These are phyloP conservation scores for Crassisporium funariophilum DNA, from an alignment of 768 basidiomycete genomes.

Conservation along the genomic window DNA sequence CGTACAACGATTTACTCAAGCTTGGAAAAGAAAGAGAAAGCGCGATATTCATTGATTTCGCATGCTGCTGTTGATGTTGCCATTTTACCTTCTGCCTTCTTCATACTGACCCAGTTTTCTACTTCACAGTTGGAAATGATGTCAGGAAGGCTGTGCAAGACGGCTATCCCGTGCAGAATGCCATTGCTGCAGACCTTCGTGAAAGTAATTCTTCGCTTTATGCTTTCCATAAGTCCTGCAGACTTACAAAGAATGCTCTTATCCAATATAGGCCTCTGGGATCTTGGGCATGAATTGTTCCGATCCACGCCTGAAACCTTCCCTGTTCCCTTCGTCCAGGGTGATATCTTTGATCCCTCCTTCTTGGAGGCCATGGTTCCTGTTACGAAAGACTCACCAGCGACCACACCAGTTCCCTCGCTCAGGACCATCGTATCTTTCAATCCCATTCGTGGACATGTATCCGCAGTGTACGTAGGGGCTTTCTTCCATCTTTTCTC, in stretches of 20 bases:
- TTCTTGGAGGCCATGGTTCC: conserved; percentile 35
- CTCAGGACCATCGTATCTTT: conserved; percentile 22
- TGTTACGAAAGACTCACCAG: conserved; percentile 5
- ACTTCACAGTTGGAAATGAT: conserved; percentile 41
- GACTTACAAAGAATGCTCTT: not conserved
- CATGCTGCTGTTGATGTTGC: conserved; percentile 42
- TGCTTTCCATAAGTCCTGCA: not conserved
- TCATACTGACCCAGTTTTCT: not conserved
- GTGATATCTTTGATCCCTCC: conserved; percentile 51
- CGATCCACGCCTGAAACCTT: conserved; percentile 51
- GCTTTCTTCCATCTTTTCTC: conserved; percentile 40
- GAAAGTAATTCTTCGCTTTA: conserved; percentile 23
- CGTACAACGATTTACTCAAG: conserved; percentile 31
- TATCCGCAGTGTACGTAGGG: conserved; percentile 48
- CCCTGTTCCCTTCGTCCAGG: conserved; percentile 55
- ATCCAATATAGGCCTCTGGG: conserved; percentile 52
- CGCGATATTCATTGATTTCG: conserved; percentile 44
- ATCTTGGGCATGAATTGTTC: conserved; percentile 64
- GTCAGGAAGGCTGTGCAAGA: conserved; percentile 38
- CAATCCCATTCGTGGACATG: conserved; percentile 38
- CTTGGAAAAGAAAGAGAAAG: conserved; percentile 25
- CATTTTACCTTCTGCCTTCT: not conserved
- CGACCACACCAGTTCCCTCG: conserved; percentile 10
- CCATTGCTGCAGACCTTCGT: conserved; percentile 39
- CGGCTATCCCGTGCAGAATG: conserved; percentile 39